phyloP scores from a whole-genome alignment of 768 basidiomycete species.

The Trametes coccinea region DNA sequence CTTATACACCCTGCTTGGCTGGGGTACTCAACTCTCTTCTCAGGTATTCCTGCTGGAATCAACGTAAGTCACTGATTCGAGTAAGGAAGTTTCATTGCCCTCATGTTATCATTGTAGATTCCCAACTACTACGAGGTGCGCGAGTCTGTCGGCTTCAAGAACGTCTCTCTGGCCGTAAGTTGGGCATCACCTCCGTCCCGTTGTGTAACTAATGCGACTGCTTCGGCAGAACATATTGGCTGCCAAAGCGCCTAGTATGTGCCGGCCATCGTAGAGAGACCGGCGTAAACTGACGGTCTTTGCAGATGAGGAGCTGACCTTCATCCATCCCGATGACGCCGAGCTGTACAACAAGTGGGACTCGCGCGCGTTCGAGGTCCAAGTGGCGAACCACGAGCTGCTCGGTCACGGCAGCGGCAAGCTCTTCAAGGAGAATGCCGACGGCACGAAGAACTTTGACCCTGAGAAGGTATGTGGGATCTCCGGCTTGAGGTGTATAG shows the following conservation, averaged over 20 bases:
- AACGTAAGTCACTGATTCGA: conserved; percentile 51
- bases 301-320: conserved; percentile 77
- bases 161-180: conserved; percentile 78
- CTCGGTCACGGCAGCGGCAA: conserved; percentile 87
- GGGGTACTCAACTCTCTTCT: background rate
- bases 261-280: too few species aligned
- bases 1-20: background rate
- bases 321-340: conserved; percentile 78
- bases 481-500: background rate
- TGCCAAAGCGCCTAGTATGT: conserved; percentile 80
- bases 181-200: background rate
- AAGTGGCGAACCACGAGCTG: conserved; percentile 89
- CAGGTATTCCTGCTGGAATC: conserved; percentile 85
- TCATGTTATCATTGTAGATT: background rate
- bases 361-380: conserved; percentile 76
- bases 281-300: background rate
- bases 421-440: conserved; percentile 70
- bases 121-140: conserved; percentile 82
- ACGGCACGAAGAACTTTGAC: conserved; percentile 84
- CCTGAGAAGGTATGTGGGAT: conserved; percentile 48
- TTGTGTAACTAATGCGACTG: background rate
- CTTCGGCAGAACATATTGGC: conserved; percentile 69
- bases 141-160: conserved; percentile 84
- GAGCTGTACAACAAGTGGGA: conserved; percentile 79
- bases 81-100: background rate